Conservation (phyloP, 2,329 filamentous ascomycete species). For the Venturia effusa region DNA sequence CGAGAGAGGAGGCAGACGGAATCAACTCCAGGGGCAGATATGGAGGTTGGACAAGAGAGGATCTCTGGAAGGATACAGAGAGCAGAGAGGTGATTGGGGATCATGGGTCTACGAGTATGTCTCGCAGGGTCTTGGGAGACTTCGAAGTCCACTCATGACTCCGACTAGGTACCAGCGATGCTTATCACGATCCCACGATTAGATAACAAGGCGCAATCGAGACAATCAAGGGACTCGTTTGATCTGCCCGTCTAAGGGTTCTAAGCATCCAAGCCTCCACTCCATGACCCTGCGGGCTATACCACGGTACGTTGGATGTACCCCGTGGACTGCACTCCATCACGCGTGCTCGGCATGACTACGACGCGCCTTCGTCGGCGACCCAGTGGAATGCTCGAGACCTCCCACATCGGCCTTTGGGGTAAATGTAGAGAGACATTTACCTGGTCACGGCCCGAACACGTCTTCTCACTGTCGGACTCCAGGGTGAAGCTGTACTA, state of each 20-base stretch:
- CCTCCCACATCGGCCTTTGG: too few species aligned
- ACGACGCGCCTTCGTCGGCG: neutral
- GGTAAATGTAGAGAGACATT: too few species aligned
- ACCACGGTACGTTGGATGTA: too few species aligned
- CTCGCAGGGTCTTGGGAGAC: neutral
- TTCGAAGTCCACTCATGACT: neutral
- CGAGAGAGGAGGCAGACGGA: neutral
- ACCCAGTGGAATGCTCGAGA: neutral
- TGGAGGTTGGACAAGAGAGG: neutral
- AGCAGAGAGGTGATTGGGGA: neutral
- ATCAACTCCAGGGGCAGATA: neutral
- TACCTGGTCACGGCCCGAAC: neutral
- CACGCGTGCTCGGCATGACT: neutral
- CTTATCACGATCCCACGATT: neutral
- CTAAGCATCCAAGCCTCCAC: neutral
- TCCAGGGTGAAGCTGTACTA: neutral
- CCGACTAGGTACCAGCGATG: neutral
- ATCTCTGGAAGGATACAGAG: neutral
- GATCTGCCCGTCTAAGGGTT: neutral
- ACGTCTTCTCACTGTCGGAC: neutral
- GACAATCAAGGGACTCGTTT: neutral
- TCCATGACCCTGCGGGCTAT: neutral
- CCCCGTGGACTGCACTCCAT: neutral
- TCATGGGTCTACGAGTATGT: neutral
- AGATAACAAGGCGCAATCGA: neutral